Evolutionary conservation across 192 early-diverging fungal genomes (phyloP).

Genomic region (Thamnidium elegans): DNA sequence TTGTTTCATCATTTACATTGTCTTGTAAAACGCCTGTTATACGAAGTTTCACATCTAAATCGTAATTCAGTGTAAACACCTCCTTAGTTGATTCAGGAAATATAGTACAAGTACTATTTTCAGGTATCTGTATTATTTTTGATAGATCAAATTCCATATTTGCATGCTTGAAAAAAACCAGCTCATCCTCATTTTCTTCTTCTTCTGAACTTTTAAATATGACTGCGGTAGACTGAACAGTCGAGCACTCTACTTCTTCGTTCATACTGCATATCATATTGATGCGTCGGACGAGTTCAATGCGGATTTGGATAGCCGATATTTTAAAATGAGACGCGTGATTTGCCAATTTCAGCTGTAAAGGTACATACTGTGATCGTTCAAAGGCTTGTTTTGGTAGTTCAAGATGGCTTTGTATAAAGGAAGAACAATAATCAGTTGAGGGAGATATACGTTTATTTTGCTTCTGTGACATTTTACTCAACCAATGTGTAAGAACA

Average conservation of each 20-base stretch:
- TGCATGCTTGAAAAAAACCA: background rate
- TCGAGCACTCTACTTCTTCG: slow-evolving; percentile 1
- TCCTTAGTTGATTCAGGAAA: background rate
- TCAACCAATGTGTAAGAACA: background rate
- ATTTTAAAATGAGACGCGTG: background rate
- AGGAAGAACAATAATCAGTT: background rate
- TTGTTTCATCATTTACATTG: too few relatives aligned
- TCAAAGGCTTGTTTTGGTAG: background rate
- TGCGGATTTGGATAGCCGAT: background rate
- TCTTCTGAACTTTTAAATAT: background rate
- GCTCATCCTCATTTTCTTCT: too few relatives aligned
- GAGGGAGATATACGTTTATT: background rate
- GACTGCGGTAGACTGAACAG: background rate
- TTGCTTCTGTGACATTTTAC: background rate
- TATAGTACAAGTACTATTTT: background rate
- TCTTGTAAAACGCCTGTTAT: background rate
- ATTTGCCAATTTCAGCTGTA: background rate
- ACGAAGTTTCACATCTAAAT: background rate
- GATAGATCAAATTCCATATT: slow-evolving; percentile 7
- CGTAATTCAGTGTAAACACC: background rate
- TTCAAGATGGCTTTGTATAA: background rate
- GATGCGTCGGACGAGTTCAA: slow-evolving; percentile 3
- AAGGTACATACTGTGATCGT: background rate
- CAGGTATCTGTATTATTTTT: background rate
- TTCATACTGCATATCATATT: slow-evolving; percentile 4